Conservation (phyloP, 1,284 basidiomycete genomes). For the Cutaneotrichosporon mucoides region DNA sequence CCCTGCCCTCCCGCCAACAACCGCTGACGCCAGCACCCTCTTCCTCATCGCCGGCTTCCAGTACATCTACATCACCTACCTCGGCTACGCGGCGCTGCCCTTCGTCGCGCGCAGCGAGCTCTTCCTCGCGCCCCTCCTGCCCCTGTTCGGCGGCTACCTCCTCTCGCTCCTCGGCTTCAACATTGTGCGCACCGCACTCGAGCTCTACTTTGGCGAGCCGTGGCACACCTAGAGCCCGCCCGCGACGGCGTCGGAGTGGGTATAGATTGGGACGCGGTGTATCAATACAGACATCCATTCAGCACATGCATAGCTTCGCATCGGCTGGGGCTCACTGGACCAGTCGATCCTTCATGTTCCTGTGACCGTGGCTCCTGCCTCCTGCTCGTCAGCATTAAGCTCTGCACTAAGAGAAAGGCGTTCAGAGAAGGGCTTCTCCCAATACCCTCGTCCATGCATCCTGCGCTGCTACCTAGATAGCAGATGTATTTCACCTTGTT, state of each 20-base stretch:
- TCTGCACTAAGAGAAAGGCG: too few relatives aligned
- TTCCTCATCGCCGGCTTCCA: slow-evolving; percentile 79
- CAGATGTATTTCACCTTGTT: too few relatives aligned
- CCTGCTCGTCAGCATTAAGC: too few relatives aligned
- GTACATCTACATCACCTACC: slow-evolving; percentile 84
- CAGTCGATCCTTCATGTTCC: too few relatives aligned
- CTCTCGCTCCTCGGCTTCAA: slow-evolving; percentile 86
- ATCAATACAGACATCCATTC: too few relatives aligned
- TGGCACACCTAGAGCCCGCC: slow-evolving; percentile 19
- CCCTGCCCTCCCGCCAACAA: not conserved
- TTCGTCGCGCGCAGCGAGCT: slow-evolving; percentile 83
- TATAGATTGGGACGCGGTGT: not conserved
- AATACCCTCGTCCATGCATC: too few relatives aligned
- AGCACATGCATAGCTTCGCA: too few relatives aligned
- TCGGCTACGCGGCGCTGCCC: slow-evolving; percentile 81
- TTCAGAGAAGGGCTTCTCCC: too few relatives aligned
- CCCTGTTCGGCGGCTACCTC: slow-evolving; percentile 76
- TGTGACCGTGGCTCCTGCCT: too few relatives aligned
- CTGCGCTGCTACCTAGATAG: too few relatives aligned
- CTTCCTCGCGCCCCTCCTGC: slow-evolving; percentile 76
- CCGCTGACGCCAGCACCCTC: slow-evolving; percentile 54
- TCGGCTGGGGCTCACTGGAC: too few relatives aligned
- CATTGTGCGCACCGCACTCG: slow-evolving; percentile 69
- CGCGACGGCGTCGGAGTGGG: not conserved
- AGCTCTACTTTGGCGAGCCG: slow-evolving; percentile 64